A percentile compares a stretch with the other conserved stretches of the same genome.
phyloP scores from a whole-genome alignment of 345 rosid genomes.

The Populus pruinosa region DNA sequence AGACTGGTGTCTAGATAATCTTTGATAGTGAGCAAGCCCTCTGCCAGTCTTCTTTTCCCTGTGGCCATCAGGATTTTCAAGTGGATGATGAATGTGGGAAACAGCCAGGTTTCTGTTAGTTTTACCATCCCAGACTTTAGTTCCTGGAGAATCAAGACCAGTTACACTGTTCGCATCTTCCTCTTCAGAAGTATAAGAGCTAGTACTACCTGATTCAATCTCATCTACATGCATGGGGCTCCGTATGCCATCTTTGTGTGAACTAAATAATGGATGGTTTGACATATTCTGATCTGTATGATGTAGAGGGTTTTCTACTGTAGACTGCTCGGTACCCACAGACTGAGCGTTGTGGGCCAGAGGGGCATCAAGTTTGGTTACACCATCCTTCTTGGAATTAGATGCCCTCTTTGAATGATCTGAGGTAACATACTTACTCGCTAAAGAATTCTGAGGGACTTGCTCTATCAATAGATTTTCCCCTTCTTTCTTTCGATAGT shows the following conservation, averaged over 20 bases:
- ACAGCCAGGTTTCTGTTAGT: constrained; percentile 68
- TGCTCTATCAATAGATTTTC: constrained; percentile 38
- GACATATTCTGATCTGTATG: constrained; percentile 32
- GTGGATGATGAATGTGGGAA: constrained; percentile 90
- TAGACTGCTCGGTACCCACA: constrained; percentile 14
- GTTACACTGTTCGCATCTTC: constrained; percentile 61
- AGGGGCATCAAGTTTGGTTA: constrained; percentile 23
- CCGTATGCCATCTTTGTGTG: constrained; percentile 49
- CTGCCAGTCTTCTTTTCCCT: constrained; percentile 43
- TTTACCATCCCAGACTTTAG: constrained; percentile 95
- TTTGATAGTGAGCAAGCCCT: constrained; percentile 47
- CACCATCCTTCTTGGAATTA: constrained; percentile 28
- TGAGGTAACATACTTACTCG: constrained; percentile 28
- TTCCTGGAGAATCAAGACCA: constrained; percentile 89
- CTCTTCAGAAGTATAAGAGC: constrained; percentile 71
- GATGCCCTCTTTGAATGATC: constrained; percentile 23
- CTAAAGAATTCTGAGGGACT: constrained; percentile 35
- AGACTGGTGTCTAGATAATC: constrained; percentile 43
- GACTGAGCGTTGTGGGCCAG: constrained; percentile 23
- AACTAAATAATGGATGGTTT: constrained; percentile 33
- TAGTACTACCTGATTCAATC: constrained; percentile 53
- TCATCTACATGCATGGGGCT: constrained; percentile 29
- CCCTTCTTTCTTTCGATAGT: constrained; percentile 57
- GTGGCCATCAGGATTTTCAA: constrained; percentile 63
- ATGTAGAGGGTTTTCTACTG: constrained; percentile 24